Evolutionary conservation across 495 filamentous ascomycete species (phyloP), one percentile per base, ranked within the genome.

Genomic region (Penicillium salamii): DNA sequence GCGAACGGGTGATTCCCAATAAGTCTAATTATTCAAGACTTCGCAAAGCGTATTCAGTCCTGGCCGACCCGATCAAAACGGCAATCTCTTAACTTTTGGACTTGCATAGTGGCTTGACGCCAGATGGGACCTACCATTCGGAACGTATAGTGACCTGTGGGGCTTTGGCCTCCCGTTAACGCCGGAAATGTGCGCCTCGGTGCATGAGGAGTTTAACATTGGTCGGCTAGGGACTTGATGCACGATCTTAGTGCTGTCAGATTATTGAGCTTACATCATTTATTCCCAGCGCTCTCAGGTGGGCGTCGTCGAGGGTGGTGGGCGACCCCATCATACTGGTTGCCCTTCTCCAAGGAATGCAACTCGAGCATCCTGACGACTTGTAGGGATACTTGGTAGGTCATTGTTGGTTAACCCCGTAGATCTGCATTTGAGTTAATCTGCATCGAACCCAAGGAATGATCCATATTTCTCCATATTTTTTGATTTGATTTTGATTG

Each of bases 61-160:
- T n/a, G 20, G 21, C 14, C 31, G 31, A 24, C 36, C 36, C 48
- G 43, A 46, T 53, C 34, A 23, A 14, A 37, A 39, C 18, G 45
- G 34, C 34, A 39, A 48, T 17, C 24, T 15, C n/a, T 39, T 40
- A 23, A 28, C 20, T 50, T n/a, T 29, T 14, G 26, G 38, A 19
- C 31, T 7, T 50, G 19, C 47, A 52, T 58, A 37, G 60, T 58
- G 60, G 60, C 60, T 60, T 57, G 54, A 50, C 28, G 51, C 51
- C 47, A 54, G 45, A 43, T 44, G 39, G 35, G 54, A 23, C 35
- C 45, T 43, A 23, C 42, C 37, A 35, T 24, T 42, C 43, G 28
- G 24, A 32, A 33, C 48, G 53, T 57, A 37, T 44, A 55, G 40
- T 52, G 50, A 50, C 35, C 40, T 41, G 41, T 29, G 31, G 50